phyloP scores from a whole-genome alignment of 2,329 filamentous ascomycete genomes.

The Hortaea werneckii region DNA sequence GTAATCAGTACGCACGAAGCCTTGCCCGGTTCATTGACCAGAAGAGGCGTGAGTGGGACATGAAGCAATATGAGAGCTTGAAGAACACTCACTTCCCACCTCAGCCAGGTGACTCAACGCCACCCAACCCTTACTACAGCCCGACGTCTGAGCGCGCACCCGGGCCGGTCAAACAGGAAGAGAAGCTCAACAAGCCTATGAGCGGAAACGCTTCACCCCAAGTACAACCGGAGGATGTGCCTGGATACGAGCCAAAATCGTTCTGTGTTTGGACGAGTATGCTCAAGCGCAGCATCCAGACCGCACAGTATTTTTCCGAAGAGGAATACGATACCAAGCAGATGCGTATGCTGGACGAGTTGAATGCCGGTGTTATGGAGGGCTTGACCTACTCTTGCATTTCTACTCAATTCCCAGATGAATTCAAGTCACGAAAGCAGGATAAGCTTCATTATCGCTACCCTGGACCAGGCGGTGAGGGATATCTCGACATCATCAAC shows the following conservation, averaged over 20 bases:
- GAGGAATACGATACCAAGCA: slow-evolving; percentile 95
- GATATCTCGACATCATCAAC: slow-evolving; percentile 94
- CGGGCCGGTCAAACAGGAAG: neutral
- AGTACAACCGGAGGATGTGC: slow-evolving; percentile 4
- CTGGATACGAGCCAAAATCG: slow-evolving; percentile 55
- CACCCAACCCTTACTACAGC: slow-evolving; percentile 80
- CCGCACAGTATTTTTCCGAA: slow-evolving; percentile 83
- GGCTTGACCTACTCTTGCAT: slow-evolving; percentile 93
- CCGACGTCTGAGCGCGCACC: slow-evolving; percentile 22
- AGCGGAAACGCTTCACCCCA: neutral
- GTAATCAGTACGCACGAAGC: slow-evolving; percentile 66
- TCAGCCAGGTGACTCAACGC: slow-evolving; percentile 79
- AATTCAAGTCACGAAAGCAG: slow-evolving; percentile 66
- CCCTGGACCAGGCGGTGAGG: slow-evolving; percentile 88
- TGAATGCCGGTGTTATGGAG: slow-evolving; percentile 87
- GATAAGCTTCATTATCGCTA: slow-evolving; percentile 97
- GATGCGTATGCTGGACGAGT: slow-evolving; percentile 61
- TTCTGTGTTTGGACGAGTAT: slow-evolving; percentile 99
- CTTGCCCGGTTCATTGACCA: slow-evolving; percentile 75
- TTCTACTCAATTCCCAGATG: slow-evolving; percentile 62
- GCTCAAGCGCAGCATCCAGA: slow-evolving; percentile 81
- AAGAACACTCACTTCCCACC: slow-evolving; percentile 78
- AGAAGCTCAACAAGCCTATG: neutral
- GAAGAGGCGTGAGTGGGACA: slow-evolving; percentile 71
- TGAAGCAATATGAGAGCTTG: slow-evolving; percentile 69